Conservation (phyloP, 2,329 filamentous ascomycete species). For the Epichloe uncinata region DNA sequence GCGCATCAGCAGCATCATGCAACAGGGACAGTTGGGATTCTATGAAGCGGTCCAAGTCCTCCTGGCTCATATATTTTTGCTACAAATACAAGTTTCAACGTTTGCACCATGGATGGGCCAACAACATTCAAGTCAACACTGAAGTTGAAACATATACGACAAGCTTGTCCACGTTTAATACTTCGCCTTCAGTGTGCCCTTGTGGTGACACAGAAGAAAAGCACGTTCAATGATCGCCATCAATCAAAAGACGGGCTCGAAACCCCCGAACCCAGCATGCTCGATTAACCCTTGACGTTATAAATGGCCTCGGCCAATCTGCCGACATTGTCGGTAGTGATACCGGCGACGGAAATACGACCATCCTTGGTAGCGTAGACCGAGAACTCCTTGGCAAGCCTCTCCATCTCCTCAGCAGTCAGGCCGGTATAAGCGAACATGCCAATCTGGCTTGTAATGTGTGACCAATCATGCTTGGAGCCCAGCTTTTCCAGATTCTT, state of each 20-base stretch:
- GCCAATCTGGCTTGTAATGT: slow-evolving; percentile 97
- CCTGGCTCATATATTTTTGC: background rate
- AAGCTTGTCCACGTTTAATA: background rate
- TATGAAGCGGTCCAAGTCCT: background rate
- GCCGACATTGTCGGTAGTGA: slow-evolving; percentile 66
- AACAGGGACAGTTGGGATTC: background rate
- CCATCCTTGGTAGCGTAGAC: slow-evolving; percentile 95
- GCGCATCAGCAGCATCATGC: background rate
- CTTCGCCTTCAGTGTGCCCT: background rate
- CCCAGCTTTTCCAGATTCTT: slow-evolving; percentile 89
- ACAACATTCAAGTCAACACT: background rate
- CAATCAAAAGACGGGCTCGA: background rate
- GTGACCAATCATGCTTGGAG: slow-evolving; percentile 94
- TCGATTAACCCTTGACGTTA: slow-evolving; percentile 57
- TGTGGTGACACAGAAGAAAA: too few species aligned
- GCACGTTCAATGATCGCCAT: background rate
- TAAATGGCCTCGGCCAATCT: slow-evolving; percentile 73
- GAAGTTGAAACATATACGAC: background rate
- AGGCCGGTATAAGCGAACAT: slow-evolving; percentile 99
- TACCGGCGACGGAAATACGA: slow-evolving; percentile 74
- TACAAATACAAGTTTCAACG: background rate
- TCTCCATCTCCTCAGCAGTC: slow-evolving; percentile 81
- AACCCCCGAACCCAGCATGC: background rate
- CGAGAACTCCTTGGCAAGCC: slow-evolving; percentile 85
- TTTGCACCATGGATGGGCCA: background rate